These are phyloP conservation scores for Colletotrichum costaricense DNA, from an alignment of 2,329 filamentous ascomycete genomes.

Conservation along the genomic window DNA sequence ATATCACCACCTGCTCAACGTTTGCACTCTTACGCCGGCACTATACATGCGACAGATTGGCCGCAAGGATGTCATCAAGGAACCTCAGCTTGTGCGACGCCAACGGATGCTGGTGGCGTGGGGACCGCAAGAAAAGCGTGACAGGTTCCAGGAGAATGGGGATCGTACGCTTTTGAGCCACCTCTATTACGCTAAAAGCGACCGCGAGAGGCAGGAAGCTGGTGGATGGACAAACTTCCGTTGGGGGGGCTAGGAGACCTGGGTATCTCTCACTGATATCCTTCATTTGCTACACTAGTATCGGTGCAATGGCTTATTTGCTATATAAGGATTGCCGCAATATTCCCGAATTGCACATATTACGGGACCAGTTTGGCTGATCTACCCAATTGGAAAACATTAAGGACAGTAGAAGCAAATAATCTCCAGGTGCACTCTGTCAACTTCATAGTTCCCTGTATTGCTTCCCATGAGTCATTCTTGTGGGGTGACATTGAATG, in stretches of 20 bases:
- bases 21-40: slow-evolving; percentile 49
- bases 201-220: slow-evolving; percentile 26
- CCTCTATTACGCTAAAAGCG: slow-evolving; percentile 42
- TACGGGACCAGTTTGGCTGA: not conserved
- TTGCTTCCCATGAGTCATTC: too few species aligned
- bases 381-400: not conserved
- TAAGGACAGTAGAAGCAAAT: too few species aligned
- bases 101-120: slow-evolving; percentile 54
- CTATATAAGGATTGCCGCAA: not conserved
- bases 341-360: not conserved
- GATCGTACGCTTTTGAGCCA: slow-evolving; percentile 45
- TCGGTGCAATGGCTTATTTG: not conserved
- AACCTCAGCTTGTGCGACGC: slow-evolving; percentile 47
- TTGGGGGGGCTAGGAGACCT: slow-evolving; percentile 15
- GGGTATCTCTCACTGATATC: not conserved
- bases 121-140: slow-evolving; percentile 47
- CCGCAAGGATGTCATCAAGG: slow-evolving; percentile 46
- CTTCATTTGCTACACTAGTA: too few species aligned
- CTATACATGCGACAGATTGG: slow-evolving; percentile 51
- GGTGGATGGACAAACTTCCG: slow-evolving; percentile 30
- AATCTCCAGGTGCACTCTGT: too few species aligned
- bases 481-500: too few species aligned
- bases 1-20: slow-evolving; percentile 43
- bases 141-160: slow-evolving; percentile 41
- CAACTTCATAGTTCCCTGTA: too few species aligned